Conservation (phyloP, 257 asterid genomes). For the Solanum chilense region DNA sequence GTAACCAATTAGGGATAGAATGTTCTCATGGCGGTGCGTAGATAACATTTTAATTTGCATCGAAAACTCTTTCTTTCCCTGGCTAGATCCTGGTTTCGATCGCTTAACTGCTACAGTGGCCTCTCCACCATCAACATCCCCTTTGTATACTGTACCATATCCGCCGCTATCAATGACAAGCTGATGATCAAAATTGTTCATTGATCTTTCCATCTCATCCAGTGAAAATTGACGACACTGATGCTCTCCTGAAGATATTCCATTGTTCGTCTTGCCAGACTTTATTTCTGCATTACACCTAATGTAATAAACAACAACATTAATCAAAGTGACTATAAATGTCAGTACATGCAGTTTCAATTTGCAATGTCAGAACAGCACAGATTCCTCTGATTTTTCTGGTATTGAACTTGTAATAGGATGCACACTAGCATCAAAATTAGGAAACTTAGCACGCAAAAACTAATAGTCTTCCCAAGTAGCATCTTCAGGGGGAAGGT, state of each 20-base stretch:
- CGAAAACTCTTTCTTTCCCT: not conserved
- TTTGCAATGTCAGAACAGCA: no score
- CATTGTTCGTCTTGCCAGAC: not conserved
- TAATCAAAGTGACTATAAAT: not conserved
- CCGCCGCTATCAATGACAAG: not conserved
- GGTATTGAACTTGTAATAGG: not conserved
- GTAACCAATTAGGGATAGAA: not conserved
- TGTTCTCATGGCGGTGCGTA: not conserved
- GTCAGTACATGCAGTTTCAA: not conserved
- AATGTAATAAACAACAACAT: no score
- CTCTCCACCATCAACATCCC: not conserved
- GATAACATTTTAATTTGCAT: not conserved
- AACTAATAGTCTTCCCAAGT: no score
- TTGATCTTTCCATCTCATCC: not conserved
- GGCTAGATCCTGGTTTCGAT: not conserved
- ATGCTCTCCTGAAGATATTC: not conserved
- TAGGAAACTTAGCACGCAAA: no score
- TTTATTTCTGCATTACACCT: not conserved
- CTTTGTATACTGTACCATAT: not conserved
- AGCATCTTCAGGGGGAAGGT: no score
- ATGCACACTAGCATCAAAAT: not conserved
- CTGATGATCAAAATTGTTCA: not conserved
- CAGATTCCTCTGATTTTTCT: not conserved
- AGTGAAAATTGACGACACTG: not conserved
- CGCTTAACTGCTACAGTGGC: not conserved